Percentiles rank a stretch among this genome's conserved stretches.
These are phyloP conservation scores for Xylariaceae sp. DNA, from an alignment of 2,329 filamentous ascomycete species.

Conservation along the genomic window DNA sequence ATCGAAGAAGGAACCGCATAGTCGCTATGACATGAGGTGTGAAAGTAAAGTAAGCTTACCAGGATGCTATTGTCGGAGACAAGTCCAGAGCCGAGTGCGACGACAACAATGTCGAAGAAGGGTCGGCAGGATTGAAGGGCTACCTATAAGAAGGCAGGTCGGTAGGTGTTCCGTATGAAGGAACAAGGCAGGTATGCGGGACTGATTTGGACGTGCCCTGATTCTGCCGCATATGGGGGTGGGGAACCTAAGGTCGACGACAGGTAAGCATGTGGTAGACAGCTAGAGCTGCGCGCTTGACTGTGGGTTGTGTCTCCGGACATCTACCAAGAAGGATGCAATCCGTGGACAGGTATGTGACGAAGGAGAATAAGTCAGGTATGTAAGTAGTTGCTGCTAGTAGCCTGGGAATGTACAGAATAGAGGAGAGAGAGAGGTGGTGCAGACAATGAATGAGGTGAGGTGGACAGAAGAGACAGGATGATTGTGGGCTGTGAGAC, in stretches of 20 bases:
- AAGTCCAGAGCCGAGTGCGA: not conserved
- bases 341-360: not conserved
- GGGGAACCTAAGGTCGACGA: not conserved
- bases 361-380: no score
- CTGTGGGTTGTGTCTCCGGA: not conserved
- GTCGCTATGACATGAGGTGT: not conserved
- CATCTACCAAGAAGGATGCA: not conserved
- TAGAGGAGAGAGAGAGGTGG: not conserved
- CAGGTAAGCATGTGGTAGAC: not conserved
- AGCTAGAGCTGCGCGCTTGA: not conserved
- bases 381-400: no score
- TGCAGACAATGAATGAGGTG: not conserved
- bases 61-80: not conserved
- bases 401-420: no score
- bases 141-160: not conserved
- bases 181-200: not conserved
- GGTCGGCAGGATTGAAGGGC: no score
- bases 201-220: not conserved
- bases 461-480: not conserved
- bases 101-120: no score
- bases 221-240: not conserved
- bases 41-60: not conserved
- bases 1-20: no score
- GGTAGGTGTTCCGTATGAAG: no score
- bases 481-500: not conserved